phyloP scores from a whole-genome alignment of 257 asterid genomes.

The Salvia rosmarinus region DNA sequence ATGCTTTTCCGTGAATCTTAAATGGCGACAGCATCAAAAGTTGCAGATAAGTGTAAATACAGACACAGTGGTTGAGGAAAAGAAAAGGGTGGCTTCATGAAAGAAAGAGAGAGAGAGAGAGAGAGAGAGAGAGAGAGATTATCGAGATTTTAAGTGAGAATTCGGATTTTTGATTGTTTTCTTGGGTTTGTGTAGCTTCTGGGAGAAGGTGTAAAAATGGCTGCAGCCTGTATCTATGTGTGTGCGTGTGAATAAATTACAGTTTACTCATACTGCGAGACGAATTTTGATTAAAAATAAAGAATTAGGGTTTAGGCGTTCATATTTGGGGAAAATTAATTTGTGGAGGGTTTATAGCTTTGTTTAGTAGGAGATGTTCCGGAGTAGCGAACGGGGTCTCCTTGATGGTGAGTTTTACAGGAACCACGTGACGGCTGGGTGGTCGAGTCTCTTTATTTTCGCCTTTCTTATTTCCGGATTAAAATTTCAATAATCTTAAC shows the following conservation, averaged over 20 bases:
- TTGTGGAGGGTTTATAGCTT: constrained; percentile 1
- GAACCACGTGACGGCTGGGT: constrained; percentile 56
- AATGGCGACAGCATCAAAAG: constrained; percentile 61
- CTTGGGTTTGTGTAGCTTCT: constrained; percentile 38
- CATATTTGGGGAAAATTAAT: not conserved
- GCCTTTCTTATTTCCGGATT: not conserved
- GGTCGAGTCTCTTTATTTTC: constrained; percentile 25
- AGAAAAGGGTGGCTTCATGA: constrained; percentile 58
- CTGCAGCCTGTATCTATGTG: constrained; percentile 35
- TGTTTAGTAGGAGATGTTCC: constrained; percentile 36
- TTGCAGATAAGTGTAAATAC: constrained; percentile 34
- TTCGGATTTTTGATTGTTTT: not conserved
- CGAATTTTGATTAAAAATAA: not conserved
- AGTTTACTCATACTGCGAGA: constrained; percentile 9
- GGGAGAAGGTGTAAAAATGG: constrained; percentile 45
- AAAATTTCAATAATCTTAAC: not conserved
- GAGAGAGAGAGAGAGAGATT: not conserved
- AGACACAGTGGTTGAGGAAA: constrained; percentile 21
- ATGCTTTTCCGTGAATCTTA: constrained; percentile 70
- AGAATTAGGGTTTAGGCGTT: constrained; percentile 10
- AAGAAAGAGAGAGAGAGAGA: constrained; percentile 43
- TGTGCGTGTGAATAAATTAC: constrained; percentile 23
- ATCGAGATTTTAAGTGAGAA: not conserved
- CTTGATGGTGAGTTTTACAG: constrained; percentile 41
- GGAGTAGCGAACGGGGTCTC: constrained; percentile 52